Evolutionary conservation across 768 basidiomycete species (phyloP).

Genomic region (Suillus brevipes): DNA sequence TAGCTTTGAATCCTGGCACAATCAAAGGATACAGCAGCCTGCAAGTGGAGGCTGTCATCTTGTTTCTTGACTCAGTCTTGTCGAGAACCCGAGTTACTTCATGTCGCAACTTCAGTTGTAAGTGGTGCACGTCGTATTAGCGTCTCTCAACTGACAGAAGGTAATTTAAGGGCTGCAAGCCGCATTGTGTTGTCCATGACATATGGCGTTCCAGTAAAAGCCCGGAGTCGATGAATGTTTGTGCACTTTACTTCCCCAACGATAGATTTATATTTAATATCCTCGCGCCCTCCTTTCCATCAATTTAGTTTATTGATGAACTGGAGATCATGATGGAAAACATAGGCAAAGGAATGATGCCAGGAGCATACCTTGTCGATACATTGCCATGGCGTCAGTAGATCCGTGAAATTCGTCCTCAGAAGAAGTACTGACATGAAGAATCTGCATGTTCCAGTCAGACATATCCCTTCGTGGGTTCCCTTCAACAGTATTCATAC

Average conservation of each 20-base stretch:
- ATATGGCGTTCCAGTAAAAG: slow-evolving; percentile 8
- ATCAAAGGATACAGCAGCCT: slow-evolving; percentile 1
- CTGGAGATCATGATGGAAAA: slow-evolving; percentile 4
- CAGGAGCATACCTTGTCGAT: slow-evolving; percentile 11
- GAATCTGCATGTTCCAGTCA: slow-evolving; percentile 16
- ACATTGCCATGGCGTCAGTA: slow-evolving; percentile 7
- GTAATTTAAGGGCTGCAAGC: neutral
- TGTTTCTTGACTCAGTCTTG: slow-evolving; percentile 7
- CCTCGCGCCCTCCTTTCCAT: neutral
- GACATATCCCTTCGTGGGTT: slow-evolving; percentile 19
- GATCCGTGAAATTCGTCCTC: neutral
- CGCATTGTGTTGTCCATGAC: slow-evolving; percentile 11
- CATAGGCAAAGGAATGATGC: slow-evolving; percentile 1
- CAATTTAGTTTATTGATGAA: slow-evolving; percentile 8
- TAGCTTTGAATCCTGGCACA: slow-evolving; percentile 4
- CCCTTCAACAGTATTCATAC: slow-evolving; percentile 15
- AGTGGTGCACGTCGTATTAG: neutral
- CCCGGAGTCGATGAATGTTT: slow-evolving; percentile 2
- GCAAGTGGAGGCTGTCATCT: slow-evolving; percentile 1
- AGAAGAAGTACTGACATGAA: neutral
- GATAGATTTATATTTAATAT: neutral
- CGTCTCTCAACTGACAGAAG: neutral
- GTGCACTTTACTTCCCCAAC: neutral
- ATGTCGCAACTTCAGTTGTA: slow-evolving; percentile 3
- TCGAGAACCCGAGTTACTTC: slow-evolving; percentile 4